Base-by-base conservation (phyloP, 2,329 filamentous ascomycete species). In the Monosporascus sp. region DNA sequence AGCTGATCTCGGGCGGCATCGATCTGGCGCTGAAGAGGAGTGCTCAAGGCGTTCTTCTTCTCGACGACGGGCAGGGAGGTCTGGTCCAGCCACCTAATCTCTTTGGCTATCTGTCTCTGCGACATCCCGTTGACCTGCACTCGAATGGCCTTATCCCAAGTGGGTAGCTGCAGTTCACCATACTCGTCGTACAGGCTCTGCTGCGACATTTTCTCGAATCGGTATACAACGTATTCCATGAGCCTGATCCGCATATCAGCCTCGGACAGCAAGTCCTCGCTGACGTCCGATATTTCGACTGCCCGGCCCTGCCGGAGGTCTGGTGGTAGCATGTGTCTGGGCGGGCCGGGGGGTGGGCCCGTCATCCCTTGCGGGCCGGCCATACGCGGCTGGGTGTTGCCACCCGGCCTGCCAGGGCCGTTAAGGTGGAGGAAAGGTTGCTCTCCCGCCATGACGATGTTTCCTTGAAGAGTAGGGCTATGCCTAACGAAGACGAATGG, bases 21-120 rank as follows among this genome's bases (percentile, higher is more conserved):
- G 8, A 81, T 59, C 52, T 80, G 78, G 3, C 64, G 63, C 53
- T 74, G 72, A 22, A 78, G 67, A 2, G 62, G 56, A 0, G 66
- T 54, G 3, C 61, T 65, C 26, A 80, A 64, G 0, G 57, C 56
- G 3, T 63, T 63, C 61, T 71, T 73, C 63, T 77, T 80, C 40
- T 74, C 66, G 16, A 60, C 24, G 14, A 74, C 64, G 0, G 64
- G 50, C 8, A 54, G 60, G n/a, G 69, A 70, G 0, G 61, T 59
- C 22, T 51, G 59, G 19, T 75, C 66, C 20, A 81, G 66, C 5
- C 68, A 55, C 11, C 65, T 67, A 16, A 81, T 68, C 27, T 69
- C 68, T 8, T 60, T 65, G 3, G 58, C 64, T 1, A 70, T 71
- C 8, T 72, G 72, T n/a, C 63, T 58, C 31, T 73, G 71, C 7